phyloP scores from a whole-genome alignment of 140 eudicot genomes.

The Eryngium alpinum region DNA sequence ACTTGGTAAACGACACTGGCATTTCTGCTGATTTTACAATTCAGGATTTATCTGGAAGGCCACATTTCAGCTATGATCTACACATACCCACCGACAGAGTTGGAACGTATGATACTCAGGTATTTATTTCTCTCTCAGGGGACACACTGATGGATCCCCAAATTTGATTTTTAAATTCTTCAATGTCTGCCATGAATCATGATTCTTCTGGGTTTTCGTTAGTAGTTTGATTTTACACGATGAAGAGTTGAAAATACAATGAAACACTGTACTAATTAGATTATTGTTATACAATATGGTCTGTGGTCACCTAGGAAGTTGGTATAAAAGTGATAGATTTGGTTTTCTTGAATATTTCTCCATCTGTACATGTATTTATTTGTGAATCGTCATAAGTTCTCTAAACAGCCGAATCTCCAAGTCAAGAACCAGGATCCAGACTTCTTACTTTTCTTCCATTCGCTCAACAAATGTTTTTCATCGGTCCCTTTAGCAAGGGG shows the following conservation, averaged over 20 bases:
- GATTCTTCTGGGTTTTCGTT: neutral
- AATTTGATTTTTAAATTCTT: neutral
- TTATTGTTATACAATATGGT: neutral
- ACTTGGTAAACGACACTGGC: neutral
- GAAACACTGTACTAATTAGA: neutral
- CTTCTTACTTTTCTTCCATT: neutral
- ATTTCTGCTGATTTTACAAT: constrained; percentile 8
- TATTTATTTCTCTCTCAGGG: constrained; percentile 18
- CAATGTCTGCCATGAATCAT: neutral
- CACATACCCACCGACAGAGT: constrained; percentile 83
- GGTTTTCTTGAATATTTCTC: neutral
- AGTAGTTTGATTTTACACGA: neutral
- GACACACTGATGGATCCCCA: neutral
- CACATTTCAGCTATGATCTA: constrained; percentile 75
- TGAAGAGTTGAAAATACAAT: neutral
- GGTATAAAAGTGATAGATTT: neutral
- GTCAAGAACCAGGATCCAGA: neutral
- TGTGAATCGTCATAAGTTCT: neutral
- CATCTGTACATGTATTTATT: neutral
- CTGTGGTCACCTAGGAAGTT: neutral
- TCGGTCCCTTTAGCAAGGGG: too few relatives aligned
- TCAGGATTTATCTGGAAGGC: constrained; percentile 91
- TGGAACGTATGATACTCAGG: constrained; percentile 97
- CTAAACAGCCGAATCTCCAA: neutral
- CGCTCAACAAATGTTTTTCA: neutral